Evolutionary conservation across 2,329 filamentous ascomycete genomes (phyloP), one percentile per base, ranked within the genome.

Genomic region (Fusarium decemcellulare): DNA sequence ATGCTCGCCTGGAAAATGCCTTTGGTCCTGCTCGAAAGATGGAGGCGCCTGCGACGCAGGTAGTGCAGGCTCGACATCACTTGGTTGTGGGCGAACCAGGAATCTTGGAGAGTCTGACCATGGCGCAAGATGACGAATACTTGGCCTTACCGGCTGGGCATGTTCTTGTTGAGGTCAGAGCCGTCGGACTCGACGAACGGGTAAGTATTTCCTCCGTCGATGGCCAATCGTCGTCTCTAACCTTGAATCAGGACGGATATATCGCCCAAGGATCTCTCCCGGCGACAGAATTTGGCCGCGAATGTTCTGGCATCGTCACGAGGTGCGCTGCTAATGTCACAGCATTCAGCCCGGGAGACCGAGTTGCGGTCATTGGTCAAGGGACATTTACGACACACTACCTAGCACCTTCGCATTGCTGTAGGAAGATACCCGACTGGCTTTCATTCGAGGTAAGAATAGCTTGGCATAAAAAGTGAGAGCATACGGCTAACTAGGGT

Each of bases 361-460:
- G 70, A 8, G 68, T 72, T 42, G 62, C 55, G 2, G 58, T 73
- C 15, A 68, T 72, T 40, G 70, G 70, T 6, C 68, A 72, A 16
- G 70, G 70, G 2, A 72, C 70, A 15, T 72, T 72, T 32, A 46
- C 55, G 9, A 72, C 70, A 4, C 62, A 61, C 16, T 73, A 72
- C 52, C 12, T 73, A 12, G 58, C 70, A 12, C 65, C 62, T 32
- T 46, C 62, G 23, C 8, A 61, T 3, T 72, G 65, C 9, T 72
- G 70, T 14, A 63, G 42, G 1, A 72, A 63, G 52, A 70, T 72
- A 40, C 70, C 70, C 12, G 62, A 72, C 39, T 72, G 62, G 68
- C 60, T 72, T 12, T 70, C 70, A 29, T 73, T 72, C 11, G 70
- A 72, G 56, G 70, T 72, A 29, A 60, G 58, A 60, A 36, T n/a